Evolutionary conservation across 2,329 filamentous ascomycete genomes (phyloP), one percentile per base, ranked within the genome.

Genomic region (Fusarium penzigii): DNA sequence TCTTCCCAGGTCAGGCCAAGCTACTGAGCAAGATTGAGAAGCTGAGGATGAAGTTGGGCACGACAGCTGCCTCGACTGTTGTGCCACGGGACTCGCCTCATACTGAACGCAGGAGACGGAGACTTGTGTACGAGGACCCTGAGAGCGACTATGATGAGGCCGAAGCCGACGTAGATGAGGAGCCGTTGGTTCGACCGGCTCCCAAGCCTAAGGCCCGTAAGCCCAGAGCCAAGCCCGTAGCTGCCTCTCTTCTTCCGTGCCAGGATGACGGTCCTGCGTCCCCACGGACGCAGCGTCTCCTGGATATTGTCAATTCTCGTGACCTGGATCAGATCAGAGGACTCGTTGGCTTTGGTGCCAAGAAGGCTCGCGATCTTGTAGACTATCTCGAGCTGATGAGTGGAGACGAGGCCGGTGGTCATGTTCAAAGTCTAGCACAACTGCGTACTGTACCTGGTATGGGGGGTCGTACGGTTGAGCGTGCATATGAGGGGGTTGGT

Each of bases 1-100:
- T 85, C 71, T 97, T 97, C 63, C 92, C 92, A 0, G 86, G 85
- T 1, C 94, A 97, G 68, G 80, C 85, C 44, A 96, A 93, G 72
- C 77, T 92, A 32, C 62, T 86, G 32, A 78, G 82, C 65, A 89
- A 91, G 75, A 90, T 90, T 57, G 79, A 85, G 46, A 80, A 80
- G 57, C 66, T 91, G 50, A 77, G 77, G 61, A 72, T 75, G 1
- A 80, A 83, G 59, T 69, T 89, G 50, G 68, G 48, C 10, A 58
- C 72, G 11, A 43, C 66, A 17, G 54, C 59, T 6, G 49, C 53
- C 10, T 53, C 42, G 5, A 17, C 45, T 29, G 57, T 61, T 16
- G 56, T 53, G 25, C 51, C 51, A 29, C 52, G 59, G 13, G 62
- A 61, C 20, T 62, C 64, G 32, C 61, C 62, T 8, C 63, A 62